Conservation (phyloP, 768 basidiomycete genomes). For the Tricholoma terreum region DNA sequence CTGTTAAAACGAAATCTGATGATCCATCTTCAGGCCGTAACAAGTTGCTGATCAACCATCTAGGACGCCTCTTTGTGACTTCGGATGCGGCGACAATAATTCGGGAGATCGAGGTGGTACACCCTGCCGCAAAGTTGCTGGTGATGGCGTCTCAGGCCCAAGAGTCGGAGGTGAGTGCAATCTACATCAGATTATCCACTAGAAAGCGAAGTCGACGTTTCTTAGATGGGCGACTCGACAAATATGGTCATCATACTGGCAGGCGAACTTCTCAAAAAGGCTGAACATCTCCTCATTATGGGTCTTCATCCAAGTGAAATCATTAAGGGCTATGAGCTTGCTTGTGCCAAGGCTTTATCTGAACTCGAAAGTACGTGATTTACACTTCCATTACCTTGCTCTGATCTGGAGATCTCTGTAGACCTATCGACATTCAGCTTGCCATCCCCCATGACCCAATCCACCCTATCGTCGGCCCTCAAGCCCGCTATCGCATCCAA, state of each 20-base stretch:
- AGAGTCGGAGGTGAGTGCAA: constrained; percentile 77
- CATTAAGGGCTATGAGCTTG: constrained; percentile 93
- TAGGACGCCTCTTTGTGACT: constrained; percentile 93
- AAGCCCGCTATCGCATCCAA: constrained; percentile 95
- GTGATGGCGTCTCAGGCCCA: constrained; percentile 98
- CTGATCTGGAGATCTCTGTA: constrained; percentile 28
- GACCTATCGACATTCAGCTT: constrained; percentile 69
- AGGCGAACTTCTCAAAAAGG: constrained; percentile 91
- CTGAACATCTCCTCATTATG: constrained; percentile 91
- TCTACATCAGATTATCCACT: background rate
- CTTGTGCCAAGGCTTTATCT: constrained; percentile 73
- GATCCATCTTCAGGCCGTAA: constrained; percentile 68
- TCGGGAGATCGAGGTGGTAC: constrained; percentile 95
- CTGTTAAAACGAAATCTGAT: background rate
- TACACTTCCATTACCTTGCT: background rate
- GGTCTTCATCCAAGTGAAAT: constrained; percentile 97
- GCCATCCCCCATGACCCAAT: constrained; percentile 68
- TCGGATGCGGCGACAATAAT: constrained; percentile 99
- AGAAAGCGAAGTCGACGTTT: constrained; percentile 1
- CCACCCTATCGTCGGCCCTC: constrained; percentile 70
- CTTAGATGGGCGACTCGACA: constrained; percentile 94
- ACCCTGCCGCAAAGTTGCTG: constrained; percentile 98
- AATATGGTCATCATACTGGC: constrained; percentile 94
- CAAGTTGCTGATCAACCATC: constrained; percentile 96
- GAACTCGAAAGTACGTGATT: constrained; percentile 83